A percentile compares a stretch with the other conserved stretches of the same genome.
Evolutionary conservation across 345 rosid species (phyloP).

Genomic region (Sapria himalayana): DNA sequence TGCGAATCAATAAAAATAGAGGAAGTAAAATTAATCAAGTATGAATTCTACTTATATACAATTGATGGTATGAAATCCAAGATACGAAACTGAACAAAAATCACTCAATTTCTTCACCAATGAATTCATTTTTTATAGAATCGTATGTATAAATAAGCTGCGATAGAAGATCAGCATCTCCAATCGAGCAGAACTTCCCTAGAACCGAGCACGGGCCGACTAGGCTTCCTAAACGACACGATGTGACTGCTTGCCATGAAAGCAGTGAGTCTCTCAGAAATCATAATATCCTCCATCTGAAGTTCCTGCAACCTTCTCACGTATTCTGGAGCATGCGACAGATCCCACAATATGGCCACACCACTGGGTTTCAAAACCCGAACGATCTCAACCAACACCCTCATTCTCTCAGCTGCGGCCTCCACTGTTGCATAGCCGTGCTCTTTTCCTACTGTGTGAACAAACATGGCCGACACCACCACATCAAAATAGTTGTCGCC

Average conservation of each 20-base stretch:
- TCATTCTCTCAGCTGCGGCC: slow-evolving; percentile 73
- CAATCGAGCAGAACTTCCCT: slow-evolving; percentile 58
- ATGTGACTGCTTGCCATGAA: slow-evolving; percentile 90
- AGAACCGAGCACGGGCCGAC: slow-evolving; percentile 32
- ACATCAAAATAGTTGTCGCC: slow-evolving; percentile 77
- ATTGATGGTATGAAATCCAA: no score
- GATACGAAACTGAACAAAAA: no score
- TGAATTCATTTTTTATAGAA: no score
- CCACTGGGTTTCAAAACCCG: slow-evolving; percentile 76
- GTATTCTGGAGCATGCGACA: slow-evolving; percentile 64
- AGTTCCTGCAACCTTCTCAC: slow-evolving; percentile 60
- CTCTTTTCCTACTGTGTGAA: slow-evolving; percentile 72
- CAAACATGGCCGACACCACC: slow-evolving; percentile 72
- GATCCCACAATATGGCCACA: slow-evolving; percentile 67
- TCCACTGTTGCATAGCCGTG: slow-evolving; percentile 69
- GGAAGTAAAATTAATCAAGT: no score
- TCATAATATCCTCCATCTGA: slow-evolving; percentile 70
- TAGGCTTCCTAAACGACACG: slow-evolving; percentile 62
- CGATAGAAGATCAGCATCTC: slow-evolving; percentile 46
- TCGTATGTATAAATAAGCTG: no score
- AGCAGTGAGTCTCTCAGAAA: slow-evolving; percentile 72
- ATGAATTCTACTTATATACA: no score
- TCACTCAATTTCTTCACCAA: no score
- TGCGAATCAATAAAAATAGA: no score
- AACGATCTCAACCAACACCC: slow-evolving; percentile 70